Percentiles rank a stretch among this genome's conserved stretches.
phyloP scores from a whole-genome alignment of 2,329 filamentous ascomycete genomes.

The Ceratocystis destructans region DNA sequence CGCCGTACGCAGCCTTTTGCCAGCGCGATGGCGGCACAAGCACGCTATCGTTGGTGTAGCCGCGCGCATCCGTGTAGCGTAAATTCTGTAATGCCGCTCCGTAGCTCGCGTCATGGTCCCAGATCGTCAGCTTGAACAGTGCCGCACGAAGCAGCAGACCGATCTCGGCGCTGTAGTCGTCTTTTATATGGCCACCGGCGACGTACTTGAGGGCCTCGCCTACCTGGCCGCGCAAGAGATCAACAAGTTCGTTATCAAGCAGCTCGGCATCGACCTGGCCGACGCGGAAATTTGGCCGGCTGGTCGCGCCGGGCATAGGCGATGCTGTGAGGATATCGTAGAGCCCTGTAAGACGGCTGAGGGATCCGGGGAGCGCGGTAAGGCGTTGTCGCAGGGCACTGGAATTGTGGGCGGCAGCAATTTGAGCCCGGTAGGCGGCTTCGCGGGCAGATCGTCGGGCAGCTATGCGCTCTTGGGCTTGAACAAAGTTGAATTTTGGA shows the following conservation, averaged over 20 bases:
- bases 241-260: slow-evolving; percentile 80
- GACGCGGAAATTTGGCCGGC: slow-evolving; percentile 74
- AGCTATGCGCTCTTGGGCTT: slow-evolving; percentile 75
- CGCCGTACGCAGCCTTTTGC: slow-evolving; percentile 75
- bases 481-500: slow-evolving; percentile 51
- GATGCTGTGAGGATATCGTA: slow-evolving; percentile 42
- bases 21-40: slow-evolving; percentile 57
- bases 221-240: slow-evolving; percentile 73
- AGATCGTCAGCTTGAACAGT: slow-evolving; percentile 88
- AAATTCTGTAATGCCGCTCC: slow-evolving; percentile 87
- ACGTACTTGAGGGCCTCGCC: slow-evolving; percentile 81
- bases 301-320: slow-evolving; percentile 45
- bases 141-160: slow-evolving; percentile 60
- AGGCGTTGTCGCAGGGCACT: slow-evolving; percentile 26
- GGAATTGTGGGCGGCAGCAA: slow-evolving; percentile 41
- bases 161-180: slow-evolving; percentile 82
- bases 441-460: slow-evolving; percentile 68
- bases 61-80: slow-evolving; percentile 71
- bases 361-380: slow-evolving; percentile 34
- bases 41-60: slow-evolving; percentile 38
- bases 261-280: slow-evolving; percentile 93
- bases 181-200: slow-evolving; percentile 56
- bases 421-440: slow-evolving; percentile 27
- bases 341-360: slow-evolving; percentile 36
- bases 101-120: slow-evolving; percentile 93